These are phyloP conservation scores for Whalleya microplaca DNA, from an alignment of 2,329 filamentous ascomycete species.

Conservation along the genomic window DNA sequence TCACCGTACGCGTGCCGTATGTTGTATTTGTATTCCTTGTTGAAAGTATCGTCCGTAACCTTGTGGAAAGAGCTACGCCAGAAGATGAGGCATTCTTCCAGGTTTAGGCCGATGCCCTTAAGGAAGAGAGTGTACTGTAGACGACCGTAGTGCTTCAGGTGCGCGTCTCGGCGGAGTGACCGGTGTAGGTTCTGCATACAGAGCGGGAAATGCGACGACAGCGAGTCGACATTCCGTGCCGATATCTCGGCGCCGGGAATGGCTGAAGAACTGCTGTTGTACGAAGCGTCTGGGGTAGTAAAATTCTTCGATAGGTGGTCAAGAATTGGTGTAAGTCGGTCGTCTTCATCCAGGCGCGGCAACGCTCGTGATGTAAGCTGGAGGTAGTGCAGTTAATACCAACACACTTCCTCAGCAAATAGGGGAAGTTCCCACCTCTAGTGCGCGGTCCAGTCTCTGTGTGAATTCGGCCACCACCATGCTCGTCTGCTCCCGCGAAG, in stretches of 20 bases:
- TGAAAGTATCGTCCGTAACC: conserved; percentile 91
- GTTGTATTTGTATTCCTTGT: conserved; percentile 98
- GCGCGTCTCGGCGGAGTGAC: conserved; percentile 81
- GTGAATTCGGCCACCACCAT: conserved; percentile 91
- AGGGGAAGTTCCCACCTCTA: conserved; percentile 65
- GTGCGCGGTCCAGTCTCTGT: conserved; percentile 73
- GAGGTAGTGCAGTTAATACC: conserved; percentile 9
- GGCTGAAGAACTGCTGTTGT: conserved; percentile 67
- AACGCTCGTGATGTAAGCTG: conserved; percentile 88
- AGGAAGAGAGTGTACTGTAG: conserved; percentile 96
- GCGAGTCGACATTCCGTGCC: conserved; percentile 76
- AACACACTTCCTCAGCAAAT: neutral
- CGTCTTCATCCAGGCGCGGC: conserved; percentile 93
- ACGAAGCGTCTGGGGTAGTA: conserved; percentile 84
- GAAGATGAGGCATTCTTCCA: conserved; percentile 92
- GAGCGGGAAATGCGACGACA: conserved; percentile 82
- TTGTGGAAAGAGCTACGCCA: conserved; percentile 87
- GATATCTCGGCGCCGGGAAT: conserved; percentile 74
- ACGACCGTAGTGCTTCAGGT: conserved; percentile 91
- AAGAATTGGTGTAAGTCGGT: conserved; percentile 73
- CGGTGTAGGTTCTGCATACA: conserved; percentile 94
- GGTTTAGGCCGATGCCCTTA: conserved; percentile 87
- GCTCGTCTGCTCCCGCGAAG: conserved; percentile 81
- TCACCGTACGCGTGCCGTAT: conserved; percentile 94
- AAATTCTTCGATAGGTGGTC: conserved; percentile 93